phyloP scores from a whole-genome alignment of 345 rosid species.

The Stellera chamaejasme region DNA sequence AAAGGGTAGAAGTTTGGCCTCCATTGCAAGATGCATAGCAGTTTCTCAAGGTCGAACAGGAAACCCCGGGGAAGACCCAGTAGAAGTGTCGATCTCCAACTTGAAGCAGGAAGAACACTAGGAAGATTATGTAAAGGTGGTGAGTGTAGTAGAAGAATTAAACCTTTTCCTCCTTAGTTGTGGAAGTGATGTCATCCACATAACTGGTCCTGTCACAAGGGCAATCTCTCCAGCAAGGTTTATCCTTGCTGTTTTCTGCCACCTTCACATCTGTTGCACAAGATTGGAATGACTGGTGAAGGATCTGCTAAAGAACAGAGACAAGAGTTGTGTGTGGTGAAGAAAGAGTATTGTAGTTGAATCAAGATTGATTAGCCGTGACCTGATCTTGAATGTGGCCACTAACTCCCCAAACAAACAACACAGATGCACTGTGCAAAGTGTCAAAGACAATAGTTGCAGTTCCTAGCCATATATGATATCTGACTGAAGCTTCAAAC shows the following conservation, averaged over 20 bases:
- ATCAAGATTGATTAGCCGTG: neutral
- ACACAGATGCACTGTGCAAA: constrained; percentile 63
- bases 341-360: neutral
- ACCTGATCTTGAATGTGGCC: constrained; percentile 71
- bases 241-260: constrained; percentile 78
- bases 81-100: constrained; percentile 86
- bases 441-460: constrained; percentile 59
- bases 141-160: constrained; percentile 74
- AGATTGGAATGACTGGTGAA: neutral
- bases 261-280: constrained; percentile 41
- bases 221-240: constrained; percentile 68
- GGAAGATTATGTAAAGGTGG: constrained; percentile 61
- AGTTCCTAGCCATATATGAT: constrained; percentile 81
- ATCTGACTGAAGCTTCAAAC: constrained; percentile 68
- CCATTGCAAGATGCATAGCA: constrained; percentile 60
- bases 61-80: constrained; percentile 56
- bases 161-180: constrained; percentile 65
- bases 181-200: constrained; percentile 84
- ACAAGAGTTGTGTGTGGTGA: neutral
- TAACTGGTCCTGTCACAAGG: constrained; percentile 51
- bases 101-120: constrained; percentile 72
- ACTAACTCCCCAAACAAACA: constrained; percentile 71
- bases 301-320: neutral
- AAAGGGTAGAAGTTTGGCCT: constrained; percentile 46
- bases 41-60: constrained; percentile 68